Conservation (phyloP, 169 alveolate genomes). For the Plasmodium chabaudi region DNA sequence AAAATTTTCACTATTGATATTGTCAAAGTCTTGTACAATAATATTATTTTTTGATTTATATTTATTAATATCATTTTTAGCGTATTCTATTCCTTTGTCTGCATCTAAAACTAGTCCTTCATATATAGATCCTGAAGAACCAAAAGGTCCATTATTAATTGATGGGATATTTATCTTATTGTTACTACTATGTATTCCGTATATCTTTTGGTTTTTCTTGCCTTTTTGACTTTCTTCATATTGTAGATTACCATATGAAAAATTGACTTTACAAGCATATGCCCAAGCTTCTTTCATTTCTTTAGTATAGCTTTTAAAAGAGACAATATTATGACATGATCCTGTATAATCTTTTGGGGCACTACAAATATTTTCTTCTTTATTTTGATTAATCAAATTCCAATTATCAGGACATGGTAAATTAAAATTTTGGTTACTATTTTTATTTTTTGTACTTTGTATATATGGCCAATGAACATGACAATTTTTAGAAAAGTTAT, state of each 20-base stretch:
- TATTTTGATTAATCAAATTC: conserved; percentile 18
- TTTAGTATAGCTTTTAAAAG: conserved; percentile 77
- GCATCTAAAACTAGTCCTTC: conserved; percentile 8
- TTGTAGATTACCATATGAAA: conserved; percentile 3
- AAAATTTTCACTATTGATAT: conserved; percentile 26
- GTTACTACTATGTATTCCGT: not conserved
- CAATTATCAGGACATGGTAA: conserved; percentile 72
- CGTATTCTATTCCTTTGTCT: not conserved
- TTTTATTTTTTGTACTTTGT: not conserved
- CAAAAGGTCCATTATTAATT: conserved; percentile 61
- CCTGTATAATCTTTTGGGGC: conserved; percentile 75
- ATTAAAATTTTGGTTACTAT: conserved; percentile 32
- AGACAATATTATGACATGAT: conserved; percentile 80
- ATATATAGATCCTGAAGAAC: conserved; percentile 6
- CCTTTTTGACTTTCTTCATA: no score
- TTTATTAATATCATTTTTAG: conserved; percentile 40
- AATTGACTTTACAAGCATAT: conserved; percentile 74
- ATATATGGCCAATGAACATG: conserved; percentile 35
- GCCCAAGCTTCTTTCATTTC: conserved; percentile 84
- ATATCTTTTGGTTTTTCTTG: not conserved
- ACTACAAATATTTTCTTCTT: conserved; percentile 35
- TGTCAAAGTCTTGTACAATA: conserved; percentile 33
- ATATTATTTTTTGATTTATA: conserved; percentile 57
- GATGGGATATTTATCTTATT: conserved; percentile 10
- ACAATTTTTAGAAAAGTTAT: conserved; percentile 32